Percentiles rank a stretch among this genome's conserved stretches.
Conservation (phyloP, 257 asterid genomes). For the Solanum arcanum region DNA sequence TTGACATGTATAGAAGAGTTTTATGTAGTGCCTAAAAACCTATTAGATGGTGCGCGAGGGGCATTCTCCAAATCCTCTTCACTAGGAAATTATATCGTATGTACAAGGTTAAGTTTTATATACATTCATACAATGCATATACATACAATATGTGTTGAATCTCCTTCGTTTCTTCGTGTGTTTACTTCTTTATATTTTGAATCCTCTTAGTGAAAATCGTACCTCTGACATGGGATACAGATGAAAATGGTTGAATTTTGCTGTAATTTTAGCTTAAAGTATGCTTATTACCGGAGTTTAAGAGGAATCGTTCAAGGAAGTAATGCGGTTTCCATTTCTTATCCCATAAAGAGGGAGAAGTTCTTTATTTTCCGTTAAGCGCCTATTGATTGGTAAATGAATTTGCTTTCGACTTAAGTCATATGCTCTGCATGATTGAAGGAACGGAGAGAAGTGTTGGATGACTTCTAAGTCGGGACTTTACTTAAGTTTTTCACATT, state of each 20-base stretch:
- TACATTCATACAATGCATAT: not conserved
- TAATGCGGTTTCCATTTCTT: not conserved
- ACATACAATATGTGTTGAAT: not conserved
- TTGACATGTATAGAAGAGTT: not conserved
- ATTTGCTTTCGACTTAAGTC: not conserved
- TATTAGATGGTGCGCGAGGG: not conserved
- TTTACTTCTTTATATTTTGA: not conserved
- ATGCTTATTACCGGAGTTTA: not conserved
- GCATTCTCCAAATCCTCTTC: not conserved
- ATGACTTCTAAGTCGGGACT: not conserved
- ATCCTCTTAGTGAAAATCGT: not conserved
- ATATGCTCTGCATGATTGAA: not conserved
- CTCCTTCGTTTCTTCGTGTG: fast-evolving
- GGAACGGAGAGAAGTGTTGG: not conserved
- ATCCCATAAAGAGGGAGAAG: not conserved
- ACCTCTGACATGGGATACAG: not conserved
- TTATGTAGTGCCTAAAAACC: not conserved
- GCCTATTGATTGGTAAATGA: not conserved
- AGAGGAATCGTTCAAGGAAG: no score
- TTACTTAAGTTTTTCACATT: not conserved
- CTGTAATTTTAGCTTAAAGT: not conserved
- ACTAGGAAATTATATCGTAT: not conserved
- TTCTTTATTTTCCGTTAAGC: not conserved
- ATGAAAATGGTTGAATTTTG: fast-evolving
- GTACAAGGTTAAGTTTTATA: not conserved